Evolutionary conservation across 2,329 filamentous ascomycete species (phyloP), one percentile per base, ranked within the genome.

Genomic region (Stylonectria norvegica): DNA sequence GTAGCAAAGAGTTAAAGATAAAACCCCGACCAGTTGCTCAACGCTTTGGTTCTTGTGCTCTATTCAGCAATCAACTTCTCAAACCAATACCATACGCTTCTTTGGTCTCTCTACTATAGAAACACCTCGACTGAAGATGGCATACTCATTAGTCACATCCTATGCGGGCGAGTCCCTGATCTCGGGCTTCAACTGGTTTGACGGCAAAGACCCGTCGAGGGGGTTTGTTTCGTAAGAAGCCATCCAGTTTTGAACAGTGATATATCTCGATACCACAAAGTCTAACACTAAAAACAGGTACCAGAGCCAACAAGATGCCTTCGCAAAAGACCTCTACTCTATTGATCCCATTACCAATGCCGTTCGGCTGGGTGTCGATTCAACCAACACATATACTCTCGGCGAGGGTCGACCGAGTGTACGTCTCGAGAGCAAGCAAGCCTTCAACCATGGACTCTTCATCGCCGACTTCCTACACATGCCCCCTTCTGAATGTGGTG

Each of bases 381-480:
- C 60, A 34, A 60, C 53, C 23, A 67, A 67, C 36, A 58, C 40
- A 3, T 71, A 69, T 45, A 50, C 50, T 3, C 46, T 60, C 3
- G 53, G 63, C 35, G 53, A 60, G 39, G 75, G 73, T n/a, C 62
- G 75, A 14, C 69, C 72, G 8, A 86, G 81, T 47, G 75, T 89
- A 27, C 76, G 85, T 12, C 62, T 89, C 10, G 77, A 79, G 30
- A 86, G 81, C 62, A 82, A 78, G 38, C 70, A 76, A 35, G 62
- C 69, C 4, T 89, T 81, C 60, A 77, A 72, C 20, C 72, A 81
- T 50, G 85, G 83, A 1, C 73, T 89, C 8, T 79, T 89, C 52
- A 80, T 89, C 35, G 71, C 84, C 16, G 85, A 89, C 58, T 75
- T 89, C 36, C 70, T 71, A 14, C 85, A 89, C 52, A 89, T 89